Evolutionary conservation across 345 rosid species (phyloP).

Genomic region (Acer negundo): DNA sequence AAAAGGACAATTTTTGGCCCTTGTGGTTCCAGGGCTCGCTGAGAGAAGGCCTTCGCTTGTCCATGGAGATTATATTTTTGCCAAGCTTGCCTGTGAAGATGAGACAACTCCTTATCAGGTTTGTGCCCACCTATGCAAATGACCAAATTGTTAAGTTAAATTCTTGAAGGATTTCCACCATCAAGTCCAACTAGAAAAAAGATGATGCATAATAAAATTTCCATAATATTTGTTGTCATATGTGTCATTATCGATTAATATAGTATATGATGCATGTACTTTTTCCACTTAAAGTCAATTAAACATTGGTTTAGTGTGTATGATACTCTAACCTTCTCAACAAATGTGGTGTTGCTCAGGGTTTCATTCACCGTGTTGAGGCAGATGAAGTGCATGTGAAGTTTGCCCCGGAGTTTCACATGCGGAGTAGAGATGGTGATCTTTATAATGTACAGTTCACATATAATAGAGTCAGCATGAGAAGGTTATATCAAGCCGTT

Average conservation of each 20-base stretch:
- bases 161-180: background rate
- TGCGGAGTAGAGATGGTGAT: conserved; percentile 42
- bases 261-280: background rate
- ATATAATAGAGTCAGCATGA: conserved; percentile 64
- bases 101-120: conserved; percentile 49
- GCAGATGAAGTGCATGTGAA: conserved; percentile 80
- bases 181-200: conserved; percentile 1
- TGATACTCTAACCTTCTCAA: background rate
- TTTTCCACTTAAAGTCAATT: background rate
- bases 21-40: conserved; percentile 86
- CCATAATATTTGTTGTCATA: background rate
- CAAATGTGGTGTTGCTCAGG: conserved; percentile 46
- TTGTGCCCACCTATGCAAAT: conserved; percentile 14
- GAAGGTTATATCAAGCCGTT: conserved; percentile 76
- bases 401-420: conserved; percentile 63
- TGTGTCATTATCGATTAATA: background rate
- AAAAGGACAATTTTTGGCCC: conserved; percentile 57
- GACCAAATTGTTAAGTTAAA: background rate
- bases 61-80: conserved; percentile 71
- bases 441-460: conserved; percentile 72
- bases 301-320: background rate
- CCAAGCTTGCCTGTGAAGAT: conserved; percentile 38
- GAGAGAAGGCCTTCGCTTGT: conserved; percentile 93
- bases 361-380: conserved; percentile 75
- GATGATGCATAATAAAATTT: background rate